Evolutionary conservation across 2,329 filamentous ascomycete species (phyloP).

Genomic region (Juglanconis oblonga): DNA sequence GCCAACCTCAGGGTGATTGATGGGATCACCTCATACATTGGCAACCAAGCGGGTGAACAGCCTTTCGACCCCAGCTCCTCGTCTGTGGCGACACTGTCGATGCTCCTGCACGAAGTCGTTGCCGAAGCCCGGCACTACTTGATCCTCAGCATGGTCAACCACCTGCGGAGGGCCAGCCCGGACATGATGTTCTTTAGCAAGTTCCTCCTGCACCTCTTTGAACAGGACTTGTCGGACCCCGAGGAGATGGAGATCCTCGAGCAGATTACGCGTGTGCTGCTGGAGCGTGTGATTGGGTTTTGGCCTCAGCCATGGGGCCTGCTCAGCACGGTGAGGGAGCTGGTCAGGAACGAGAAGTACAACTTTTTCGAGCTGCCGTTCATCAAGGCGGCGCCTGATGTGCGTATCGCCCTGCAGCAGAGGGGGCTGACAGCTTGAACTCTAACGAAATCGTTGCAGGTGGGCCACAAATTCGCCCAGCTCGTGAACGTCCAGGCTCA

Average conservation of each 20-base stretch:
- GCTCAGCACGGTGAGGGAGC: slow-evolving; percentile 81
- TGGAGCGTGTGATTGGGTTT: slow-evolving; percentile 84
- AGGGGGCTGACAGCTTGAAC: background rate
- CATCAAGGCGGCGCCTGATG: slow-evolving; percentile 85
- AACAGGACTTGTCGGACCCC: slow-evolving; percentile 66
- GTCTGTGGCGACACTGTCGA: slow-evolving; percentile 71
- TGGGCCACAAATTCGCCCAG: background rate
- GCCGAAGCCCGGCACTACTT: slow-evolving; percentile 83
- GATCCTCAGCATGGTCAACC: slow-evolving; percentile 80
- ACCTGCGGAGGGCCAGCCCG: slow-evolving; percentile 84
- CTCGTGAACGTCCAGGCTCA: background rate
- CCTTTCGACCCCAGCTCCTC: slow-evolving; percentile 63
- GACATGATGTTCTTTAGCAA: slow-evolving; percentile 93
- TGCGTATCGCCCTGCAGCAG: slow-evolving; percentile 37
- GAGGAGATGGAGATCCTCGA: slow-evolving; percentile 82
- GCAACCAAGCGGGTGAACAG: slow-evolving; percentile 59
- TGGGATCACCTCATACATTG: slow-evolving; percentile 80
- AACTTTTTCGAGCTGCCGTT: slow-evolving; percentile 91
- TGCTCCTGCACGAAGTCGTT: slow-evolving; percentile 70
- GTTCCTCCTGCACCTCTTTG: slow-evolving; percentile 80
- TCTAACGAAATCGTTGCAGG: background rate
- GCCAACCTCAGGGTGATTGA: slow-evolving; percentile 73
- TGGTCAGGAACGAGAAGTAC: slow-evolving; percentile 87
- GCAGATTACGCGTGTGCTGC: slow-evolving; percentile 82
- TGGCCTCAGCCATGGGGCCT: slow-evolving; percentile 96